These are phyloP conservation scores for Eucalyptus virginea DNA, from an alignment of 345 rosid genomes.

Conservation along the genomic window DNA sequence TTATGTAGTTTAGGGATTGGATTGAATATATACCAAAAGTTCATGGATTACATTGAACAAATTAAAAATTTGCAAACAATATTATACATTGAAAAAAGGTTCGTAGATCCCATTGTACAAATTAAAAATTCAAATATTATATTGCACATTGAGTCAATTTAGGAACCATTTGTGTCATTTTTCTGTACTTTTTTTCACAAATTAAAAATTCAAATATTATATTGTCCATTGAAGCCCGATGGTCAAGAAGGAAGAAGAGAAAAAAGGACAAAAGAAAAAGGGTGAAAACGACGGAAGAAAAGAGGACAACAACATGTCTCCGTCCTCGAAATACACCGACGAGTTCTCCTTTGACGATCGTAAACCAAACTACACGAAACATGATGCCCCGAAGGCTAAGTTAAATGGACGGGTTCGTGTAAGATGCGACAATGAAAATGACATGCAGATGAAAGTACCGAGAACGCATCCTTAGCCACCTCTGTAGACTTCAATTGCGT, in stretches of 20 bases:
- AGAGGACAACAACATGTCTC: neutral
- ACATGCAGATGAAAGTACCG: neutral
- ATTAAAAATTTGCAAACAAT: too few relatives aligned
- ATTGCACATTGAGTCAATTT: too few relatives aligned
- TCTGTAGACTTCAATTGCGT: neutral
- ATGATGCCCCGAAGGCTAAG: neutral
- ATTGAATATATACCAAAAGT: neutral
- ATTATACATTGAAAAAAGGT: too few relatives aligned
- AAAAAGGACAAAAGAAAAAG: neutral
- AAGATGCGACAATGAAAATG: neutral
- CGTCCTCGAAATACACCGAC: neutral
- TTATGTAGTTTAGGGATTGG: neutral
- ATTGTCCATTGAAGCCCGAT: neutral
- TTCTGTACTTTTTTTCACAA: neutral
- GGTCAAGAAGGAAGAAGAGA: neutral
- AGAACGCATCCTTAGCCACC: neutral
- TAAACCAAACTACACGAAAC: neutral
- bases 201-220: too few relatives aligned
- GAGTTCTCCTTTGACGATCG: neutral
- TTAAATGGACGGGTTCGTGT: neutral
- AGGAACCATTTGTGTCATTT: fast-evolving
- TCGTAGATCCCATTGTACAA: too few relatives aligned
- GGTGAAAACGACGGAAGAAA: neutral
- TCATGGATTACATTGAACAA: neutral
- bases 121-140: too few relatives aligned